phyloP scores from a whole-genome alignment of 176 grass and related monocot species.

The Leersia perrieri region DNA sequence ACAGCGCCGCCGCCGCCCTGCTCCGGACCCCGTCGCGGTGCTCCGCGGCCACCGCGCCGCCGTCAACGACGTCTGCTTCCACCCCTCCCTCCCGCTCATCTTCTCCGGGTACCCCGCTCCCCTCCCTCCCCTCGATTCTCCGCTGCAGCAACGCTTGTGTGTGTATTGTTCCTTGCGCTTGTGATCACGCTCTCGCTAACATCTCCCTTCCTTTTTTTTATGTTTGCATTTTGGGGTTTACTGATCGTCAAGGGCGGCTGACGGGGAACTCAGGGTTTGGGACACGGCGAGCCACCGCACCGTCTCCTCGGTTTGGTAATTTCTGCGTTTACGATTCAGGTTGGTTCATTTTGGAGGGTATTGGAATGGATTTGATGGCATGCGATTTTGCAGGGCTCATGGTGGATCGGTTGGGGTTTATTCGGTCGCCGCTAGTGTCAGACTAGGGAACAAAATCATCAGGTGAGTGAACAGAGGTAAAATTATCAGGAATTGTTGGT shows the following conservation, averaged over 20 bases:
- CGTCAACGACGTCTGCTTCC: slow-evolving; percentile 84
- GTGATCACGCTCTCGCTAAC: not conserved
- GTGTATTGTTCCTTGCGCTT: not conserved
- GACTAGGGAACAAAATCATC: slow-evolving; percentile 60
- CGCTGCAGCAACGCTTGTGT: not conserved
- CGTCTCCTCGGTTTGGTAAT: slow-evolving; percentile 64
- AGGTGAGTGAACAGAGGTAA: slow-evolving; percentile 31
- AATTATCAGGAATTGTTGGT: not conserved
- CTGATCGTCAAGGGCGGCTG: slow-evolving; percentile 47
- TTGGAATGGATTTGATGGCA: not conserved
- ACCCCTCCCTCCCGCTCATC: slow-evolving; percentile 60
- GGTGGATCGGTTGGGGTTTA: slow-evolving; percentile 74
- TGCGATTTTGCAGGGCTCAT: slow-evolving; percentile 68
- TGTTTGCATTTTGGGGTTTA: not conserved
- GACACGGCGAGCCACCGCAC: slow-evolving; percentile 71
- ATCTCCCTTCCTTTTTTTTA: not conserved
- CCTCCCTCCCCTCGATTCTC: not conserved
- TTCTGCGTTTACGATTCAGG: not conserved
- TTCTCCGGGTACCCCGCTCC: slow-evolving; percentile 69
- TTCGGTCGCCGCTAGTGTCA: slow-evolving; percentile 40
- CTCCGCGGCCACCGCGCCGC: slow-evolving; percentile 74
- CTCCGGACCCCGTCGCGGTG: slow-evolving; percentile 76
- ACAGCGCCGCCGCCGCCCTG: slow-evolving; percentile 38
- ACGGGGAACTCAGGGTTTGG: slow-evolving; percentile 88
- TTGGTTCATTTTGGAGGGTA: not conserved